phyloP scores from a whole-genome alignment of 768 basidiomycete species.

The Leccinum olivaceopallidum region DNA sequence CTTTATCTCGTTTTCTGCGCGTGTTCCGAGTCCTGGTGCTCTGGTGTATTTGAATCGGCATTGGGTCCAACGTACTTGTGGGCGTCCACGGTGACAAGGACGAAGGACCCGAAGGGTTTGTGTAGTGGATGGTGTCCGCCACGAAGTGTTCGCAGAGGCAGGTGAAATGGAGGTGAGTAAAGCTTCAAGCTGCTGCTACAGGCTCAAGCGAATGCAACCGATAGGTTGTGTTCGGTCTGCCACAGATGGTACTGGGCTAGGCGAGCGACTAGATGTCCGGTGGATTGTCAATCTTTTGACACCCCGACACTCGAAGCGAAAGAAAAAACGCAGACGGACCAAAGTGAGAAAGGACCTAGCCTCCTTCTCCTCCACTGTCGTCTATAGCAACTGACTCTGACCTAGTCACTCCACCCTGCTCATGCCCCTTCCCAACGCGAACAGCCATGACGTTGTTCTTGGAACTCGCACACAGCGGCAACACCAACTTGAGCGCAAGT shows the following conservation, averaged over 20 bases:
- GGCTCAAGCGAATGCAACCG: slow-evolving; percentile 53
- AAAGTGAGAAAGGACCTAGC: slow-evolving; percentile 1
- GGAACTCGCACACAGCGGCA: slow-evolving; percentile 71
- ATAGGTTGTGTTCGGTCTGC: slow-evolving; percentile 58
- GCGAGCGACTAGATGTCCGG: slow-evolving; percentile 40
- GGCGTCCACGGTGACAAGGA: no score
- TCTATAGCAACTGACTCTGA: slow-evolving; percentile 59
- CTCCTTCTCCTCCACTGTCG: slow-evolving; percentile 40
- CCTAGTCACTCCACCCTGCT: slow-evolving; percentile 53
- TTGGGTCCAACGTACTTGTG: no score
- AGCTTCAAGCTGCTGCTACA: no score
- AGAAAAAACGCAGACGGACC: slow-evolving; percentile 11
- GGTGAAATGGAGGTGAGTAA: no score
- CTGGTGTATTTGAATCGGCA: no score
- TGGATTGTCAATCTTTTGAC: no score
- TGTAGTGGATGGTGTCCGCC: no score
- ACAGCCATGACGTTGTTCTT: slow-evolving; percentile 73
- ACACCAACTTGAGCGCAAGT: slow-evolving; percentile 74
- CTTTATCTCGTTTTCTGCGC: no score
- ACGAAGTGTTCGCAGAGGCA: no score
- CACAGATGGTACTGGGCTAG: slow-evolving; percentile 74
- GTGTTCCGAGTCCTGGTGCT: no score
- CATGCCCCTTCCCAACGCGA: slow-evolving; percentile 45
- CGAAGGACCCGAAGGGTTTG: no score
- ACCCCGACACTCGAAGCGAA: neutral